These are phyloP conservation scores for Hypoxylon sp. DNA, from an alignment of 2,329 filamentous ascomycete genomes.

Conservation along the genomic window DNA sequence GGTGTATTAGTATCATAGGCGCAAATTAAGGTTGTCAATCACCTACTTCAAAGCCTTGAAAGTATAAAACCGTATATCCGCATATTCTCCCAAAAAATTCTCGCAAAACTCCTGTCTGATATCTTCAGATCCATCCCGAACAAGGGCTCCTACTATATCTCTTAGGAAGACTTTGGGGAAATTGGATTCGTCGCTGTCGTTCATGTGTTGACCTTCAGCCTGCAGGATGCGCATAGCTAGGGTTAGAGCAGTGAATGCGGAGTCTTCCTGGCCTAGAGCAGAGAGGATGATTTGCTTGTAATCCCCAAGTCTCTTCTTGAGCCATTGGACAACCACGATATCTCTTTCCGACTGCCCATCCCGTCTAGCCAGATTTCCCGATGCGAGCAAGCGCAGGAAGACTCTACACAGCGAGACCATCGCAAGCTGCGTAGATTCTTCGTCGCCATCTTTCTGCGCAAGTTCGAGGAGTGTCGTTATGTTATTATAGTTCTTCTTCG, in stretches of 20 bases:
- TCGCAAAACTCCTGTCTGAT: slow-evolving; percentile 81
- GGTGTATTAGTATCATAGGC: slow-evolving; percentile 24
- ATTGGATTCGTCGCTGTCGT: slow-evolving; percentile 73
- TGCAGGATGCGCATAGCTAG: slow-evolving; percentile 88
- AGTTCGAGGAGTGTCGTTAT: slow-evolving; percentile 80
- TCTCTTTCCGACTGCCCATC: slow-evolving; percentile 80
- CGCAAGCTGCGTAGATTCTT: slow-evolving; percentile 75
- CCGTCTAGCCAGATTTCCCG: slow-evolving; percentile 77
- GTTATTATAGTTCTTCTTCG: slow-evolving; percentile 92
- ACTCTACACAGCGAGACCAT: slow-evolving; percentile 87
- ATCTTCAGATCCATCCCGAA: slow-evolving; percentile 71
- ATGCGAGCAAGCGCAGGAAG: slow-evolving; percentile 84
- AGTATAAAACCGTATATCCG: slow-evolving; percentile 88
- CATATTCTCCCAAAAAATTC: slow-evolving; percentile 83
- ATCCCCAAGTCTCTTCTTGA: slow-evolving; percentile 80
- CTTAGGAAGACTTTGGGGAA: slow-evolving; percentile 80
- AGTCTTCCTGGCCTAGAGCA: slow-evolving; percentile 73
- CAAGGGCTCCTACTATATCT: slow-evolving; percentile 73
- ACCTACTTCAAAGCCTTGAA: slow-evolving; percentile 80
- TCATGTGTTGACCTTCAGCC: slow-evolving; percentile 77
- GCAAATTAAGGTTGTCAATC: not conserved
- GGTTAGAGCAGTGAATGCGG: slow-evolving; percentile 80
- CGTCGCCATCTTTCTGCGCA: slow-evolving; percentile 65
- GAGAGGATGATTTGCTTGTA: slow-evolving; percentile 75
- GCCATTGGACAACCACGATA: slow-evolving; percentile 80